These are phyloP conservation scores for Parathielavia appendiculata DNA, from an alignment of 495 filamentous ascomycete genomes.

Conservation along the genomic window DNA sequence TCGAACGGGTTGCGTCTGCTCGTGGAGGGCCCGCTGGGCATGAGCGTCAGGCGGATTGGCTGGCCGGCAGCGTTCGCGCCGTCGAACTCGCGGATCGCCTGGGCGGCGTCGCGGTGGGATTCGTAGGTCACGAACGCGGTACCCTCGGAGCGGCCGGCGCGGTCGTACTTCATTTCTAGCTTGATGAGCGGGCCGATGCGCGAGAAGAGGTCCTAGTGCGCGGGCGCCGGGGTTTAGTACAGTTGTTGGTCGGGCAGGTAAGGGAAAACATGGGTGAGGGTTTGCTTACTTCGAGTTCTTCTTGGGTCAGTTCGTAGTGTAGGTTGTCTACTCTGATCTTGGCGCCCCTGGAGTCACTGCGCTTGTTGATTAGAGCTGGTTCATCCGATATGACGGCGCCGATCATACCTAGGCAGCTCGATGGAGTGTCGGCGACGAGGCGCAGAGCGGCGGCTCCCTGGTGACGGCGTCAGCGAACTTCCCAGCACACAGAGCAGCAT, in stretches of 20 bases:
- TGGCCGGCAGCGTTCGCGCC: conserved; percentile 89
- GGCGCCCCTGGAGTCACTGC: conserved; percentile 51
- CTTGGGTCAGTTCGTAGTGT: conserved; percentile 87
- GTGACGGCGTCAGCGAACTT: conserved; percentile 25
- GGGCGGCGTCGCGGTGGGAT: conserved; percentile 59
- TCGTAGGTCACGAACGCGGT: conserved; percentile 80
- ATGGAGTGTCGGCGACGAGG: conserved; percentile 43
- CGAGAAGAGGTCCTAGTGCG: conserved; percentile 66
- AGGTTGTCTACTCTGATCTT: conserved; percentile 86
- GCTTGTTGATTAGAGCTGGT: conserved; percentile 12
- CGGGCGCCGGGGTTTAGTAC: too few species aligned
- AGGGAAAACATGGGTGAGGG: too few species aligned
- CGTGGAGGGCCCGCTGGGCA: conserved; percentile 46
- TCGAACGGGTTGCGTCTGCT: conserved; percentile 51
- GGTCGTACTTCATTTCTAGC: conserved; percentile 76
- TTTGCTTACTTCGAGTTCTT: conserved; percentile 74
- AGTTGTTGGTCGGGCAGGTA: too few species aligned
- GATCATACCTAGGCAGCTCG: conserved; percentile 48
- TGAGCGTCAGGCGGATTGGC: conserved; percentile 72
- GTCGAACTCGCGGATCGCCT: conserved; percentile 76
- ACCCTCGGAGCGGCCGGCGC: conserved; percentile 84
- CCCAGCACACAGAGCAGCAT: conserved; percentile 26
- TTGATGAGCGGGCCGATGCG: conserved; percentile 68
- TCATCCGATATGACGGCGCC: background rate
- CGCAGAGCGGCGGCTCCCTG: conserved; percentile 31